Evolutionary conservation across 352 stramenopile genomes (phyloP).

Genomic region (Pythium rishiriense): DNA sequence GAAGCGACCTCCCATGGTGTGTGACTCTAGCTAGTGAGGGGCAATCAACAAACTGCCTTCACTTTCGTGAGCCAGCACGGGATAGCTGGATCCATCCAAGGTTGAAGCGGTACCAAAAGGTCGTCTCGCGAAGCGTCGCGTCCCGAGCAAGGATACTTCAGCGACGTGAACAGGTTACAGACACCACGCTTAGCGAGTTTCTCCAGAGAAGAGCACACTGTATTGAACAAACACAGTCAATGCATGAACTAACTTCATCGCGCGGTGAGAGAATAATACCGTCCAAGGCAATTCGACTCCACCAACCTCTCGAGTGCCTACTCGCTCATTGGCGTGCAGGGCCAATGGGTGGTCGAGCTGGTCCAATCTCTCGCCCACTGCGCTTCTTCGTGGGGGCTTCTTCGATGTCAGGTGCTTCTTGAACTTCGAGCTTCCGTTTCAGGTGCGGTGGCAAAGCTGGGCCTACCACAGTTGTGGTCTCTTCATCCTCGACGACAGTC

Average conservation of each 20-base stretch:
- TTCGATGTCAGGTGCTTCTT: not conserved
- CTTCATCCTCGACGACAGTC: not conserved
- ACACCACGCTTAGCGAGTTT: too few relatives aligned
- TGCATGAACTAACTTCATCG: not conserved
- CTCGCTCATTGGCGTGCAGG: not conserved
- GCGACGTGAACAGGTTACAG: too few relatives aligned
- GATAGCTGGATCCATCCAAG: not conserved
- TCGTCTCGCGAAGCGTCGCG: slow-evolving; percentile 3
- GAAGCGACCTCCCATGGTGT: slow-evolving; percentile 58
- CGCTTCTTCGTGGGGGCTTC: not conserved
- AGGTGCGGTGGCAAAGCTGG: slow-evolving; percentile 58
- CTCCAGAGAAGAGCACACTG: not conserved
- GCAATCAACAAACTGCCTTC: too few relatives aligned
- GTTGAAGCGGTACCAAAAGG: not conserved
- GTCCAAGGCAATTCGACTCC: too few relatives aligned
- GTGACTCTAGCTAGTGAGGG: too few relatives aligned
- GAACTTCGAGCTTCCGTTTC: not conserved
- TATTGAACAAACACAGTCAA: not conserved
- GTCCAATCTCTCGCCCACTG: not conserved
- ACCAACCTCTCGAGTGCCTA: not conserved
- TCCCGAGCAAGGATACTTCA: not conserved
- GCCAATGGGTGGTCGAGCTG: not conserved
- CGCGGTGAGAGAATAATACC: too few relatives aligned
- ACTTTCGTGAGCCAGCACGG: too few relatives aligned
- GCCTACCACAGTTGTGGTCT: slow-evolving; percentile 28